Evolutionary conservation across 2,329 filamentous ascomycete genomes (phyloP).

Genomic region (Colletotrichum gigasporum): DNA sequence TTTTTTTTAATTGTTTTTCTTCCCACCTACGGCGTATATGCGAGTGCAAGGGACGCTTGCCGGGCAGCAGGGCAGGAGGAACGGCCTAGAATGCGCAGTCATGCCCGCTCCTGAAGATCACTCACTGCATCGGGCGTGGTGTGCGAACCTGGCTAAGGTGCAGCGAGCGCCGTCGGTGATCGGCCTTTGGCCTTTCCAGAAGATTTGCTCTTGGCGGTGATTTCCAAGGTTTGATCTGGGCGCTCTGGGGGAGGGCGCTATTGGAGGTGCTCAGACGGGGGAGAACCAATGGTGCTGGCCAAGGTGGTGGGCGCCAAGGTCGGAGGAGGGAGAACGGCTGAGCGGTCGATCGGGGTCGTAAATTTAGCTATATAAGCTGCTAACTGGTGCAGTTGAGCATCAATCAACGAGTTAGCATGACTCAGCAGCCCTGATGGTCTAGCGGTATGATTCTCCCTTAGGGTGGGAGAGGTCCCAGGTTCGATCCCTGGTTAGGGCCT

Average conservation of each 20-base stretch:
- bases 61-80: not conserved
- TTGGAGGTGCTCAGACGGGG: too few species aligned
- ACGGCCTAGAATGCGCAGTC: not conserved
- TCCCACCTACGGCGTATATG: not conserved
- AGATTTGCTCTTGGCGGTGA: not conserved
- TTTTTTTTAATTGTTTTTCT: not conserved
- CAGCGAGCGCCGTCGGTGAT: not conserved
- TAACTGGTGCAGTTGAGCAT: accelerated
- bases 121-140: not conserved
- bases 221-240: too few species aligned
- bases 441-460: conserved; percentile 23
- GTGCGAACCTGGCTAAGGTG: not conserved
- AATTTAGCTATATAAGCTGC: not conserved
- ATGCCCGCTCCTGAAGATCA: conserved; percentile 9
- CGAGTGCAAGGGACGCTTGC: not conserved
- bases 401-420: not conserved
- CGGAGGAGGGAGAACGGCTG: not conserved
- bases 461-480: too few species aligned
- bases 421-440: conserved; percentile 9
- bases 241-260: too few species aligned
- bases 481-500: conserved; percentile 24
- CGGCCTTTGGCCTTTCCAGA: not conserved
- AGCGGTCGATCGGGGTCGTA: not conserved
- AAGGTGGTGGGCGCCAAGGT: too few species aligned
- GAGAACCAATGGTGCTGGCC: too few species aligned